These are phyloP conservation scores for Euphorbia schlechtendalii DNA, from an alignment of 441 rosid species.

Conservation along the genomic window DNA sequence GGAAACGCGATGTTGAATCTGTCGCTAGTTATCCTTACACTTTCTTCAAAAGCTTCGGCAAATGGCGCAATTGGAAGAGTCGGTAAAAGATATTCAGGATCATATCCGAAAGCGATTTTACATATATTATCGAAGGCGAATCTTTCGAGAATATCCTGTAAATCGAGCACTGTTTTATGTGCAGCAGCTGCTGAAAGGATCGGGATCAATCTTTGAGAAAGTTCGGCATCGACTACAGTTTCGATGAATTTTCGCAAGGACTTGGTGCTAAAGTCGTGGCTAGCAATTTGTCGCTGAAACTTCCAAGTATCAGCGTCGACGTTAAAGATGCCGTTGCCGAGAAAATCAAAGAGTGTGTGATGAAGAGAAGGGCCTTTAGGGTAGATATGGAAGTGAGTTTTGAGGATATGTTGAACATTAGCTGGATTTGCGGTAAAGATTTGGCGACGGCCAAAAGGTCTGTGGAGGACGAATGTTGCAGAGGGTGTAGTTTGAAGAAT, in stretches of 20 bases:
- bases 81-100: slow-evolving; percentile 42
- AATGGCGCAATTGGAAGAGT: slow-evolving; percentile 33
- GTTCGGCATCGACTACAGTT: slow-evolving; percentile 45
- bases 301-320: slow-evolving; percentile 57
- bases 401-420: slow-evolving; percentile 59
- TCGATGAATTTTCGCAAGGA: slow-evolving; percentile 53
- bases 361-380: slow-evolving; percentile 32
- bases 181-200: slow-evolving; percentile 29
- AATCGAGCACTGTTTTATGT: slow-evolving; percentile 28
- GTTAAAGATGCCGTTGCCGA: slow-evolving; percentile 59
- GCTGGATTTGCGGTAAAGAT: slow-evolving; percentile 51
- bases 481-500: slow-evolving; percentile 37
- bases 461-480: slow-evolving; percentile 36
- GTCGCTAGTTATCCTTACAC: slow-evolving; percentile 22
- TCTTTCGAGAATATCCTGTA: slow-evolving; percentile 56
- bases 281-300: slow-evolving; percentile 57
- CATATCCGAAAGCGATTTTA: slow-evolving; percentile 60
- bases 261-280: slow-evolving; percentile 65
- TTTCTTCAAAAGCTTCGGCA: slow-evolving; percentile 50
- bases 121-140: slow-evolving; percentile 73
- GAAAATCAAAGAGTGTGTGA: slow-evolving; percentile 37
- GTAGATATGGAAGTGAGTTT: slow-evolving; percentile 45
- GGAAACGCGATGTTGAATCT: slow-evolving; percentile 26
- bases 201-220: slow-evolving; percentile 41
- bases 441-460: slow-evolving; percentile 25